A percentile compares a stretch with the other conserved stretches of the same genome.
Evolutionary conservation across 2,329 filamentous ascomycete species (phyloP).

Genomic region (Arachnomyces sp.): DNA sequence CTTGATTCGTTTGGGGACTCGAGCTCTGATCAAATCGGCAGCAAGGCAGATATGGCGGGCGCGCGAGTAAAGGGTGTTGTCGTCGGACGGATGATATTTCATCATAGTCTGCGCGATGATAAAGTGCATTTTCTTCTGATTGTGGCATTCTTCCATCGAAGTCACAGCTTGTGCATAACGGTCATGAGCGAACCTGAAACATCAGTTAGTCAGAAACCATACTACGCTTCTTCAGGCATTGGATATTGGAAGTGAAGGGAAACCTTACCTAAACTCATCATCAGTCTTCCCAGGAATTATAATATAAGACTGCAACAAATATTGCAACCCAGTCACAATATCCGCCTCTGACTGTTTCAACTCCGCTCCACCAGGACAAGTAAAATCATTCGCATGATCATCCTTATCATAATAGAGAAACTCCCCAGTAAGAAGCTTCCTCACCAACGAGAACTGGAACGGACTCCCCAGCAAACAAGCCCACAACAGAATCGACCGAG

Average conservation of each 20-base stretch:
- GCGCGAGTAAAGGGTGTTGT: constrained; percentile 60
- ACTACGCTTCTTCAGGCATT: neutral
- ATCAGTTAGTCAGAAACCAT: constrained; percentile 7
- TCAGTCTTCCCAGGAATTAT: constrained; percentile 76
- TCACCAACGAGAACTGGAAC: constrained; percentile 77
- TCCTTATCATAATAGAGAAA: constrained; percentile 54
- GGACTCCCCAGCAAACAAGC: constrained; percentile 71
- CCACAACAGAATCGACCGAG: constrained; percentile 79
- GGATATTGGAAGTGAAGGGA: constrained; percentile 1
- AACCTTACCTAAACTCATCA: constrained; percentile 61
- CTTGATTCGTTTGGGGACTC: constrained; percentile 52
- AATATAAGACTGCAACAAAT: constrained; percentile 70
- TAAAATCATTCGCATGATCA: constrained; percentile 28
- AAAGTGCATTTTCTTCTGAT: constrained; percentile 77
- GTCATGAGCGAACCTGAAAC: constrained; percentile 69
- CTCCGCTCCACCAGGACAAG: constrained; percentile 34
- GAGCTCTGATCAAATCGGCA: constrained; percentile 63
- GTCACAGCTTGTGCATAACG: constrained; percentile 71
- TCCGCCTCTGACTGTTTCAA: constrained; percentile 58
- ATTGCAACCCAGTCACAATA: constrained; percentile 68
- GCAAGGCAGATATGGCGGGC: constrained; percentile 76
- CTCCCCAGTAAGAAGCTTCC: constrained; percentile 66
- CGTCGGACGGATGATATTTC: constrained; percentile 58
- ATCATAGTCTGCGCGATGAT: constrained; percentile 75
- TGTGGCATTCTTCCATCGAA: constrained; percentile 59